These are phyloP conservation scores for Pichia sp. DNA, from an alignment of 1,139 yeast species.

Conservation along the genomic window DNA sequence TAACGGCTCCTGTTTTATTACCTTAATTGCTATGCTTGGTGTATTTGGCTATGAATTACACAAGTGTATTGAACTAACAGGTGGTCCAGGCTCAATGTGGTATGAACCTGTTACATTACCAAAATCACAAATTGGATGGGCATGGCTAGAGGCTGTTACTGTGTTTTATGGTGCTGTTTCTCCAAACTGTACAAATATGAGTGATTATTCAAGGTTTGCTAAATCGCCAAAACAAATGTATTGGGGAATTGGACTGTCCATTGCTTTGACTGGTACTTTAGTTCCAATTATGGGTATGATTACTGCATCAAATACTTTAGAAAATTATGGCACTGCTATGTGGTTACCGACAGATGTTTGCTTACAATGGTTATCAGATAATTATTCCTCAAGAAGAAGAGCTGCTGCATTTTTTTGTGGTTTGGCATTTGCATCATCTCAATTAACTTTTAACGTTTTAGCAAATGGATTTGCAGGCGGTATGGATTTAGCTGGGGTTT, in stretches of 20 bases:
- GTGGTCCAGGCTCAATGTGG: constrained; percentile 25
- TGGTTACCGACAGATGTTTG: constrained; percentile 83
- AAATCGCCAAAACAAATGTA: constrained; percentile 43
- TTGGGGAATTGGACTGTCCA: constrained; percentile 58
- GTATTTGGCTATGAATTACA: constrained; percentile 27
- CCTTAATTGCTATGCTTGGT: constrained; percentile 30
- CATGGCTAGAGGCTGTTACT: constrained; percentile 66
- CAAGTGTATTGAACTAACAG: constrained; percentile 15
- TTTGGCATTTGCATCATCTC: constrained; percentile 74
- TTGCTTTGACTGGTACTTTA: constrained; percentile 80
- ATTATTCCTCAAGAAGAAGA: constrained; percentile 61
- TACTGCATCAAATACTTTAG: constrained; percentile 59
- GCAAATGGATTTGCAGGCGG: constrained; percentile 90
- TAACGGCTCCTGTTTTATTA: constrained; percentile 26
- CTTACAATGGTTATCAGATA: constrained; percentile 54
- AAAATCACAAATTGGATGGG: constrained; percentile 64
- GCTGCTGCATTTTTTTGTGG: constrained; percentile 84
- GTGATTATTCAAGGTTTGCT: constrained; percentile 80
- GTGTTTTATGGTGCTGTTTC: constrained; percentile 49
- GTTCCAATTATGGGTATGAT: constrained; percentile 42
- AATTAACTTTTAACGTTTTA: constrained; percentile 84
- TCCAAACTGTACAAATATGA: constrained; percentile 77
- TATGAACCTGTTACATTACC: constrained; percentile 14
- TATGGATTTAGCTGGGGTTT: constrained; percentile 79
- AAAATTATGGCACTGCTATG: constrained; percentile 52